A percentile compares a stretch with the other conserved stretches of the same genome.
Evolutionary conservation across 2,329 filamentous ascomycete genomes (phyloP).

Genomic region (Endoconidiophora laricicola): DNA sequence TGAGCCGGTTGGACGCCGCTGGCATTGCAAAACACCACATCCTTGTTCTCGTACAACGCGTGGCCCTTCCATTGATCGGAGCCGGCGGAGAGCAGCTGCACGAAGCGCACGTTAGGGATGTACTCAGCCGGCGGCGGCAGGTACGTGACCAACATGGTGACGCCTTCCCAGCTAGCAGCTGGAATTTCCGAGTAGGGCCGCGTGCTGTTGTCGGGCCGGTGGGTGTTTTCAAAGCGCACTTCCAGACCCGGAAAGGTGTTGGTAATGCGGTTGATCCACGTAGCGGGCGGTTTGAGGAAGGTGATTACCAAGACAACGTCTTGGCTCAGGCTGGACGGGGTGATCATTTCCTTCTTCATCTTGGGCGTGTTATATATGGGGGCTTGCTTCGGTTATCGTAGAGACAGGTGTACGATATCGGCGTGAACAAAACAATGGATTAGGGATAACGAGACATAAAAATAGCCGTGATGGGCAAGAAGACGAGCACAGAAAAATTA

Average conservation of each 20-base stretch:
- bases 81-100: conserved; percentile 39
- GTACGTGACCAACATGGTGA: conserved; percentile 32
- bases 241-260: conserved; percentile 28
- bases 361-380: no score
- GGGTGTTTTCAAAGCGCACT: conserved; percentile 18
- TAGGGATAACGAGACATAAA: no score
- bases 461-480: no score
- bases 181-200: conserved; percentile 17
- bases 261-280: conserved; percentile 23
- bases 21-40: conserved; percentile 35
- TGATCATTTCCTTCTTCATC: no score
- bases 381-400: no score
- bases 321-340: conserved; percentile 4
- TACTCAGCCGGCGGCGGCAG: conserved; percentile 26
- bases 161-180: conserved; percentile 27
- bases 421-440: no score
- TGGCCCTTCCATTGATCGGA: conserved; percentile 31
- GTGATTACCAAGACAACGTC: conserved; percentile 31
- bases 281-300: conserved; percentile 19
- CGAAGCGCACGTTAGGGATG: conserved; percentile 32
- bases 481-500: no score
- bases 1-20: conserved; percentile 43
- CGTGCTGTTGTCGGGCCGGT: conserved; percentile 18
- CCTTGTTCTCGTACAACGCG: conserved; percentile 32
- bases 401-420: no score